These are phyloP conservation scores for Inga leiocalycina DNA, from an alignment of 306 rosid genomes.

Conservation along the genomic window DNA sequence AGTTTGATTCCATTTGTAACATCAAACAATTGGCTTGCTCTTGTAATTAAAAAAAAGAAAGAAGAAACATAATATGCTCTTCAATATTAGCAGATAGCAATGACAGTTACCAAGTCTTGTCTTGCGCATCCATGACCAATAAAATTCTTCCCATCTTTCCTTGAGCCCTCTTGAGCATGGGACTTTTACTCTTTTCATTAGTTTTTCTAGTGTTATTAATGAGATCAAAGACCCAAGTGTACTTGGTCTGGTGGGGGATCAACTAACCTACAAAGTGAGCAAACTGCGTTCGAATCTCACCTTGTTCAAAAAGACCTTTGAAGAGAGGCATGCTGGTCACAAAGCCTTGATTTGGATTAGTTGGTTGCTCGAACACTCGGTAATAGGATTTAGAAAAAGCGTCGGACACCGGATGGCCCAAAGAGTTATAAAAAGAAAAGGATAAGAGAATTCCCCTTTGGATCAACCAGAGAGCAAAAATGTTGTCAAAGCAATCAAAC, in stretches of 20 bases:
- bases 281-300: too few relatives aligned
- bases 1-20: background rate
- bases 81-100: background rate
- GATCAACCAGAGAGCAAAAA: background rate
- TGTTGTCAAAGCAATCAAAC: background rate
- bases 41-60: background rate
- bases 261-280: too few relatives aligned
- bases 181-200: background rate
- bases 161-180: conserved; percentile 7
- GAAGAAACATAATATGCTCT: background rate
- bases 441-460: background rate
- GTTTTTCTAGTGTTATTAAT: background rate
- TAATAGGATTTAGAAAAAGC: too few relatives aligned
- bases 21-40: too few relatives aligned
- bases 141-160: background rate
- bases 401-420: too few relatives aligned
- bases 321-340: too few relatives aligned
- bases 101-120: background rate
- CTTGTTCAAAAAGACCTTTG: too few relatives aligned
- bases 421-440: too few relatives aligned
- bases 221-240: background rate
- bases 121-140: conserved; percentile 12
- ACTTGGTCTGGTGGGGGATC: too few relatives aligned
- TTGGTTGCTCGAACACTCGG: too few relatives aligned
- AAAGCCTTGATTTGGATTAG: too few relatives aligned